A percentile compares a stretch with the other conserved stretches of the same genome.
phyloP scores from a whole-genome alignment of 2,329 filamentous ascomycete genomes.

The Cladophialophora psammophila region DNA sequence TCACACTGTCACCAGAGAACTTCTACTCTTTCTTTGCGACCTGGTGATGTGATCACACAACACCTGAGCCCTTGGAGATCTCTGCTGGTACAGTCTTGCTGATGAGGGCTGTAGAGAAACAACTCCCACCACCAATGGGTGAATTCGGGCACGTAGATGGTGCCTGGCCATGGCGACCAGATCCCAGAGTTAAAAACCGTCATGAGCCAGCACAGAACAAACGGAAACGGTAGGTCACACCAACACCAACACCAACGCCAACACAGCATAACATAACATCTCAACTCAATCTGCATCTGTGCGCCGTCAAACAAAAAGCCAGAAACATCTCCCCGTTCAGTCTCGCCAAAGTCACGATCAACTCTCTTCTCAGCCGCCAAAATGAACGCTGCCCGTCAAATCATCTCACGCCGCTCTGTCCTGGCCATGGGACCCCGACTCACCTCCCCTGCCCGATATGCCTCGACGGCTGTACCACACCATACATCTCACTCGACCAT shows the following conservation, averaged over 20 bases:
- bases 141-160: conserved; percentile 14
- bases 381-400: conserved; percentile 36
- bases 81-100: conserved; percentile 14
- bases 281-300: conserved; percentile 14
- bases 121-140: conserved; percentile 5
- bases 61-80: conserved; percentile 19
- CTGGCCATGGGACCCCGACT: conserved; percentile 30
- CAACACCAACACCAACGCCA: conserved; percentile 8
- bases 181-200: conserved; percentile 9
- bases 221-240: conserved; percentile 15
- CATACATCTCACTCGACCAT: conserved; percentile 3
- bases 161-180: conserved; percentile 3
- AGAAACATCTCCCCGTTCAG: conserved; percentile 10
- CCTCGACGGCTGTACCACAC: conserved; percentile 20
- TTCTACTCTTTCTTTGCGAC: neutral
- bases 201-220: neutral
- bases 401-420: conserved; percentile 30
- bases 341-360: conserved; percentile 14
- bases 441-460: conserved; percentile 29
- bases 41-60: conserved; percentile 30
- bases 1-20: conserved; percentile 3
- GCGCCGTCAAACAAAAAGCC: conserved; percentile 1
- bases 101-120: conserved; percentile 19
- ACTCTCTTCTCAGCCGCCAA: conserved; percentile 10
- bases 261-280: too few relatives aligned